Evolutionary conservation across 495 filamentous ascomycete genomes (phyloP).

Genomic region (Lasiosphaeria ovina): DNA sequence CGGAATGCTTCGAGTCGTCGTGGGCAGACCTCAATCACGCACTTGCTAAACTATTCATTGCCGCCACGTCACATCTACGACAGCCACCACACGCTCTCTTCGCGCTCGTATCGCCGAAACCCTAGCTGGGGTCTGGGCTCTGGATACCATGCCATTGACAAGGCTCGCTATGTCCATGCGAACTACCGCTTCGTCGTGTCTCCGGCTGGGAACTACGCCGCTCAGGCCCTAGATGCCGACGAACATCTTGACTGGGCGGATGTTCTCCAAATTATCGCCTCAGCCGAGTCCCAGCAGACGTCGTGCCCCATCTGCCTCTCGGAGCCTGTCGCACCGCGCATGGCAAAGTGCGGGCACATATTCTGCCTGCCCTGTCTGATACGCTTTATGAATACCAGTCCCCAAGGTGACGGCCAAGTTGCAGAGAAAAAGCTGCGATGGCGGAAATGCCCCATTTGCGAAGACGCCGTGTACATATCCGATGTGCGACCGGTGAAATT

Average conservation of each 20-base stretch:
- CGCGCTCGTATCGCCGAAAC: conserved; percentile 57
- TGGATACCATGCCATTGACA: conserved; percentile 87
- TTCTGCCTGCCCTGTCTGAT: conserved; percentile 94
- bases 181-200: conserved; percentile 97
- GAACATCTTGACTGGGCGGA: conserved; percentile 87
- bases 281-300: conserved; percentile 79
- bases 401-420: conserved; percentile 58
- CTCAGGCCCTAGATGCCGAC: conserved; percentile 83
- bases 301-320: conserved; percentile 94
- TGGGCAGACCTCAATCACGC: conserved; percentile 94
- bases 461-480: conserved; percentile 80
- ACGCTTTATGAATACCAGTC: conserved; percentile 88
- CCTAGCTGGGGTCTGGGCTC: conserved; percentile 85
- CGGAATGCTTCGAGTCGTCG: conserved; percentile 79
- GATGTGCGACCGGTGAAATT: conserved; percentile 90
- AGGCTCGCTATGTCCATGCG: conserved; percentile 91
- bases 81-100: conserved; percentile 46
- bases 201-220: conserved; percentile 72
- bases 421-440: conserved; percentile 67
- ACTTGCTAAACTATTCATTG: conserved; percentile 87
- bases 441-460: conserved; percentile 97
- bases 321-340: conserved; percentile 86
- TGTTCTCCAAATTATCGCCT: conserved; percentile 88
- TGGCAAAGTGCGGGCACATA: conserved; percentile 97
- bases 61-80: conserved; percentile 71